phyloP scores from a whole-genome alignment of 2,329 filamentous ascomycete genomes.

The Alternaria gansuensis region DNA sequence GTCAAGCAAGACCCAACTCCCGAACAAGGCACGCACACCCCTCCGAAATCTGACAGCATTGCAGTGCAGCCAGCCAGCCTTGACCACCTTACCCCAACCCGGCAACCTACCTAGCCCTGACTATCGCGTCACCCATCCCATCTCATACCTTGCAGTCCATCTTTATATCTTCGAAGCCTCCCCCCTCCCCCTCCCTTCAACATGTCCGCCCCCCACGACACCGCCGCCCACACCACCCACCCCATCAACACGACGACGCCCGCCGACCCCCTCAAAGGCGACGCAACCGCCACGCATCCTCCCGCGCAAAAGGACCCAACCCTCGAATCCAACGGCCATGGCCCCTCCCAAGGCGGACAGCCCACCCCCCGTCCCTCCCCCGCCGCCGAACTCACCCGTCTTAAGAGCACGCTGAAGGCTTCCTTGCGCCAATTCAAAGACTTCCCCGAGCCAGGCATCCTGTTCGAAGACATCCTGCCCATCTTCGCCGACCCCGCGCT shows the following conservation, averaged over 20 bases:
- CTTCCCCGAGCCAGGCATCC: conserved; percentile 89
- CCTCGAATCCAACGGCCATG: conserved; percentile 44
- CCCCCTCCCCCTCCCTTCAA: conserved; percentile 36
- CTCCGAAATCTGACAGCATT: conserved; percentile 25
- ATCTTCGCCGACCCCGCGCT: conserved; percentile 82
- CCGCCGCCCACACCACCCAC: conserved; percentile 29
- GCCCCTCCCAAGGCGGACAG: conserved; percentile 59
- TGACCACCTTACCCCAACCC: conserved; percentile 18
- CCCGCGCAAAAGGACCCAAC: conserved; percentile 47
- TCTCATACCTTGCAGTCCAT: conserved; percentile 21
- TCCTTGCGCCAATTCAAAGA: conserved; percentile 87
- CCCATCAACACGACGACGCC: conserved; percentile 33
- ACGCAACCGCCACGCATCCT: conserved; percentile 46
- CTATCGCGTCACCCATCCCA: conserved; percentile 17
- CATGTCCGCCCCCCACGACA: conserved; percentile 45
- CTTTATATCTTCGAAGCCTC: conserved; percentile 21
- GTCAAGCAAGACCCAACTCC: conserved; percentile 5
- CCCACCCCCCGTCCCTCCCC: conserved; percentile 60
- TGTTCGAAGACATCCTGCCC: conserved; percentile 98
- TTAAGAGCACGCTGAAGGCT: conserved; percentile 72
- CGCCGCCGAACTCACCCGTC: conserved; percentile 62
- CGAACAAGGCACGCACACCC: conserved; percentile 8
- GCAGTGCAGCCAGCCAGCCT: conserved; percentile 24
- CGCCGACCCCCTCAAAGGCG: conserved; percentile 31
- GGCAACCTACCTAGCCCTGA: conserved; percentile 26